phyloP scores from a whole-genome alignment of 495 filamentous ascomycete species.

The Bathelium albidoporum region DNA sequence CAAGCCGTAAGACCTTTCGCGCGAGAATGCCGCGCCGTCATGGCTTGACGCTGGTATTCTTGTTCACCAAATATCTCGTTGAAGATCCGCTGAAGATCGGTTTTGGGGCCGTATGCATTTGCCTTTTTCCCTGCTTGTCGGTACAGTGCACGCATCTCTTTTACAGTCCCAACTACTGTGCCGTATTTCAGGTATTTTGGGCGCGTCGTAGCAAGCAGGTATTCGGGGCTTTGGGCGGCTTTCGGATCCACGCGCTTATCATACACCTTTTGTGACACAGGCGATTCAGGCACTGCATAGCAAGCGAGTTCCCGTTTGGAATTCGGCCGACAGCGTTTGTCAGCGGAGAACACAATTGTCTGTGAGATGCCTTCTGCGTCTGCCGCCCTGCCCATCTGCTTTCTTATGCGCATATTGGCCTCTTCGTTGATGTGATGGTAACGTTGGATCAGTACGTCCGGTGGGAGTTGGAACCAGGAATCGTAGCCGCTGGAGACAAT shows the following conservation, averaged over 20 bases:
- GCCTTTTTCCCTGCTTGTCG: slow-evolving; percentile 7
- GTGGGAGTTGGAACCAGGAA: slow-evolving; percentile 51
- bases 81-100: slow-evolving; percentile 35
- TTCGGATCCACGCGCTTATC: slow-evolving; percentile 41
- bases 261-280: slow-evolving; percentile 48
- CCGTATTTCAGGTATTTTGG: slow-evolving; percentile 13
- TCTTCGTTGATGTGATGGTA: slow-evolving; percentile 42
- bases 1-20: neutral
- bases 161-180: slow-evolving; percentile 7
- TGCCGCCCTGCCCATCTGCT: slow-evolving; percentile 33
- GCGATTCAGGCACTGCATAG: slow-evolving; percentile 43
- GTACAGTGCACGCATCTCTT: slow-evolving; percentile 15
- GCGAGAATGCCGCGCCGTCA: neutral
- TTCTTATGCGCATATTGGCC: slow-evolving; percentile 39
- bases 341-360: slow-evolving; percentile 27
- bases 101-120: slow-evolving; percentile 1
- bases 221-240: slow-evolving; percentile 7
- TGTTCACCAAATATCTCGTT: slow-evolving; percentile 50
- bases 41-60: slow-evolving; percentile 45
- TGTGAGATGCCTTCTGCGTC: slow-evolving; percentile 4
- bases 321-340: slow-evolving; percentile 45
- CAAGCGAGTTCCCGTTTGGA: slow-evolving; percentile 41
- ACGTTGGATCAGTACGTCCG: slow-evolving; percentile 45
- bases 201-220: neutral
- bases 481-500: slow-evolving; percentile 23